These are phyloP conservation scores for Ustilago hordei DNA, from an alignment of 1,284 basidiomycete species.

Conservation along the genomic window DNA sequence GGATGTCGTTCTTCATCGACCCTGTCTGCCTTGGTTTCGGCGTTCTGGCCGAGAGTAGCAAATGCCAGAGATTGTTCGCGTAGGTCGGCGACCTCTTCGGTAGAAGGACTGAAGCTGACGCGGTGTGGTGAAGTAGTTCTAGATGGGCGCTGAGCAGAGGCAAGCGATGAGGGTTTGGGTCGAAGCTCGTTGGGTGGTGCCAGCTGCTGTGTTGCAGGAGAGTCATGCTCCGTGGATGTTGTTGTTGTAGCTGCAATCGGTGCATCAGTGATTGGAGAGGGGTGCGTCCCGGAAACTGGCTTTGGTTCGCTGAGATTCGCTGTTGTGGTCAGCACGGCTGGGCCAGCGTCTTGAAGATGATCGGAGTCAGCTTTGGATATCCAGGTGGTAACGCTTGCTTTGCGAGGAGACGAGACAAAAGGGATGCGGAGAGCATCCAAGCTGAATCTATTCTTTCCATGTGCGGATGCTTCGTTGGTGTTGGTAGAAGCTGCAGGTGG, in stretches of 20 bases:
- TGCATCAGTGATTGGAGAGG: neutral
- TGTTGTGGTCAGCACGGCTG: too few species aligned
- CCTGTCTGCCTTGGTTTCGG: neutral
- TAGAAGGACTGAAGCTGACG: constrained; percentile 57
- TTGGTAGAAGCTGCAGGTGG: neutral
- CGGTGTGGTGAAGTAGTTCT: constrained; percentile 33
- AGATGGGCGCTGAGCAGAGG: constrained; percentile 13
- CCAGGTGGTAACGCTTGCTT: neutral
- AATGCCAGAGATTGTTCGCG: constrained; percentile 33
- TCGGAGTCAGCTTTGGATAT: neutral
- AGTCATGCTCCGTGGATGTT: neutral
- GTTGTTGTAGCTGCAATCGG: neutral
- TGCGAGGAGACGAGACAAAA: constrained; percentile 35
- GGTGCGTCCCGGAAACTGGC: neutral
- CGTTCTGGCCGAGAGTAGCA: neutral
- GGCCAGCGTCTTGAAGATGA: neutral
- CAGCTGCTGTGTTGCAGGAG: neutral
- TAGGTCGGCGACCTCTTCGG: constrained; percentile 42
- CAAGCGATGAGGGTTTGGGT: constrained; percentile 27
- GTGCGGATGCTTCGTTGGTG: neutral
- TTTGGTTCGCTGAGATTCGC: neutral
- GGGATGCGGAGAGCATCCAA: constrained; percentile 34
- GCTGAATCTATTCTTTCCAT: constrained; percentile 43
- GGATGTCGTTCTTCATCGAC: neutral
- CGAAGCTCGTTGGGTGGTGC: constrained; percentile 11